Base-by-base conservation (phyloP, 2,329 filamentous ascomycete genomes). In the Stemphylium beticola region DNA sequence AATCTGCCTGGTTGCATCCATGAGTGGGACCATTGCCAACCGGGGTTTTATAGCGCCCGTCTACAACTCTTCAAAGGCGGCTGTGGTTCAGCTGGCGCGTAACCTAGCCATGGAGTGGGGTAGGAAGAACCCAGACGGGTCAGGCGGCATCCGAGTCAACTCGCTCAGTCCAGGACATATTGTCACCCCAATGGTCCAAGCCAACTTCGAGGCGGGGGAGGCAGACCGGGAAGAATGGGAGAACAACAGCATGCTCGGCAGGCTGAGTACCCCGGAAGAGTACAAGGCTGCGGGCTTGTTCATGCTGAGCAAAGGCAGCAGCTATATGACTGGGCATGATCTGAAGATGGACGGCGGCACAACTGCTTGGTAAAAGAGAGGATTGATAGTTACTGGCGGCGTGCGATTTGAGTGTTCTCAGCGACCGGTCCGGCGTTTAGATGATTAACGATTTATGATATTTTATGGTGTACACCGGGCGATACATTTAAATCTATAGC, bases 121-220 rank as follows among this genome's bases (percentile, higher is more conserved):
- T 2, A 50, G 67, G 1, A 58, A 62, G 32, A 57, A 68, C 3
- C 24, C 51, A 39, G 72, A 72, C 43, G 89, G 88, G 10, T 75
- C 79, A 56, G 78, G 88, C 61, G 85, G 85, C 18, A 92, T 93
- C 66, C 83, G 90, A 3, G 88, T 93, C 49, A 93, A 93, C 76
- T 90, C 87, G 4, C 82, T 93, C 49, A 91, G 87, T 22, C 89
- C 90, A 0, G 90, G 90, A 20, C 91, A 92, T 70, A 91, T 92
- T 67, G 81, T 89, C 24, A 92, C 89, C 2, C 86, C 89, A 9
- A 96, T 96, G 92, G 90, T 93, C 1, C 83, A 90, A 70, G 83
- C 85, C 55, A 84, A 96, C 34, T 93, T 96, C 67, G 82, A 86
- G 59, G 82, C 87, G 57, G 83, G 87, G 58, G 83, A 89, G 61